Base-by-base conservation (phyloP, 306 rosid species). In the Malus orientalis region DNA sequence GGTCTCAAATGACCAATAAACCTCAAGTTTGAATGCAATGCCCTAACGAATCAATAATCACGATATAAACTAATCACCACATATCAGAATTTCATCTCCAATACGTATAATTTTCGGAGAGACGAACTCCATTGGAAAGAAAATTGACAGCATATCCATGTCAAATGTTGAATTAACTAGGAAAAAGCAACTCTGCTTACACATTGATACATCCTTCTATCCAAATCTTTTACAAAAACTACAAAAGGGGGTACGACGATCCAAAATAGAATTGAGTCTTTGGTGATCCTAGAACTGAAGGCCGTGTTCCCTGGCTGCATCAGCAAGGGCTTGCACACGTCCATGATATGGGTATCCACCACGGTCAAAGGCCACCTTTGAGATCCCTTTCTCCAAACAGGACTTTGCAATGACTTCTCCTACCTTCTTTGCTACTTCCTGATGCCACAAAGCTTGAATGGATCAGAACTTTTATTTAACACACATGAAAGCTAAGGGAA, bases 281-380 rank as follows among this genome's bases (percentile, higher is more conserved):
- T 18, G 36, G 7, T 44, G 30, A 54, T 51, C 66, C 81, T 86
- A 96, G 87, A 96, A 93, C 20, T 89, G 90, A 71, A 96, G 94
- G 44, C 98, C 99, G 69, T 89, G 82, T 81, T 92, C 97, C 23
- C 96, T 91, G 74, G 99, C 98, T 38, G 99, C 91, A 55, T 76
- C 86, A 8, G 99, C 99, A 47, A 96, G 84, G 59, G 97, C 97
- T 85, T 93, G 82, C 20, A 96, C 88, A 68, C 99, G 98, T 20
- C 99, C 98, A 74, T 96, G 99, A 82, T 96, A 96, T 1, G 96
- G 97, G 82, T 88, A 92, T 66, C 98, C 97, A 83, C 97, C 98
- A 29, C 97, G 79, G 83, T 95, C 98, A 55, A 90, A 95, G 78
- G 92, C 97, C 72, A 95, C 98, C 82, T 89, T 92, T 67, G 95